A percentile compares a stretch with the other conserved stretches of the same genome.
These are phyloP conservation scores for Ramaria sp. DNA, from an alignment of 768 basidiomycete species.

Conservation along the genomic window DNA sequence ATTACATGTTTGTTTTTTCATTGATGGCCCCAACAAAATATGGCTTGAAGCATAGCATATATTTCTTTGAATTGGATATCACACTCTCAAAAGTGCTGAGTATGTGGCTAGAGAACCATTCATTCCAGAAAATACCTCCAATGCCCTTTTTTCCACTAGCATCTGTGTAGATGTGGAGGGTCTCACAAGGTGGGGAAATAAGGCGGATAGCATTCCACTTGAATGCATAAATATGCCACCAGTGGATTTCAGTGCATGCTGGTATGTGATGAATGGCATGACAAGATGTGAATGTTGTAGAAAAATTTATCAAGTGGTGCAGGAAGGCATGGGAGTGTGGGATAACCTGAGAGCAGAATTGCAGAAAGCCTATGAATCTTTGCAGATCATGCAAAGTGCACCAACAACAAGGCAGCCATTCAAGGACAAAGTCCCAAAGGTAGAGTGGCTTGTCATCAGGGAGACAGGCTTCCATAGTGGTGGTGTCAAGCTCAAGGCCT, in stretches of 20 bases:
- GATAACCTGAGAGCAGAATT: slow-evolving; percentile 26
- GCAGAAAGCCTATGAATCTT: slow-evolving; percentile 23
- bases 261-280: slow-evolving; percentile 18
- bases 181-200: slow-evolving; percentile 3
- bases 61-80: slow-evolving; percentile 25
- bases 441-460: slow-evolving; percentile 21
- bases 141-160: slow-evolving; percentile 22
- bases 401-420: slow-evolving; percentile 15
- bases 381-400: slow-evolving; percentile 21
- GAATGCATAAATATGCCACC: slow-evolving; percentile 21
- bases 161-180: slow-evolving; percentile 20
- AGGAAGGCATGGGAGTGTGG: slow-evolving; percentile 21
- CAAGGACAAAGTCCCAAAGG: no score
- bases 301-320: slow-evolving; percentile 20
- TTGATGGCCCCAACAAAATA: slow-evolving; percentile 19
- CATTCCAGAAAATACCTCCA: slow-evolving; percentile 15
- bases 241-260: slow-evolving; percentile 17
- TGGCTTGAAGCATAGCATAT: slow-evolving; percentile 20
- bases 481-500: slow-evolving; percentile 14
- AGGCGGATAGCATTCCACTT: slow-evolving; percentile 22
- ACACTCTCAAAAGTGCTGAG: slow-evolving; percentile 15
- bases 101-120: slow-evolving; percentile 18
- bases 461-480: slow-evolving; percentile 23
- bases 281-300: slow-evolving; percentile 16
- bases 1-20: slow-evolving; percentile 18